phyloP scores from a whole-genome alignment of 371 early-diverging fungal species.

The Apophysomyces ossiformis region DNA sequence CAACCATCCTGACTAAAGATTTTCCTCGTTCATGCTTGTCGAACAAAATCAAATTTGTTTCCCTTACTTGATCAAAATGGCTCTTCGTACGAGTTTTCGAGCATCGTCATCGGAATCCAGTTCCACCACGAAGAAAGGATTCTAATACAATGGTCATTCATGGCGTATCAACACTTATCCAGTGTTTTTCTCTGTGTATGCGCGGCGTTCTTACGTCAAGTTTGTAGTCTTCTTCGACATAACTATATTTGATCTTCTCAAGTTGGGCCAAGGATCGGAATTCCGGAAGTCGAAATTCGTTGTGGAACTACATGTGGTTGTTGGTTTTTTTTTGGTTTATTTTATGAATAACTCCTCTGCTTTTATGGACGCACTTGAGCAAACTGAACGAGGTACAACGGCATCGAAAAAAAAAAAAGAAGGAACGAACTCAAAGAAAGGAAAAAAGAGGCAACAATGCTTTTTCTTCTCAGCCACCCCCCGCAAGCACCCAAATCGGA shows the following conservation, averaged over 20 bases:
- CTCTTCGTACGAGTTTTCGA: constrained; percentile 74
- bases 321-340: too few species aligned
- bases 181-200: too few species aligned
- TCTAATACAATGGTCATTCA: constrained; percentile 38
- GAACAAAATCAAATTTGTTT: too few species aligned
- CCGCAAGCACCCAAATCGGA: too few species aligned
- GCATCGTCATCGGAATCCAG: constrained; percentile 77
- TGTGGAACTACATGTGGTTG: constrained; percentile 47
- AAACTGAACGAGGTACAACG: constrained; percentile 48
- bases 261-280: constrained; percentile 80
- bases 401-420: constrained; percentile 26
- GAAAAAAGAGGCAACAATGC: too few species aligned
- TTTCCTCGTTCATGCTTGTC: too few species aligned
- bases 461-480: too few species aligned
- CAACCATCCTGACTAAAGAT: too few species aligned
- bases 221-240: constrained; percentile 55
- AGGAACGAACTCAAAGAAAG: too few species aligned
- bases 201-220: constrained; percentile 44
- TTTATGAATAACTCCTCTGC: not conserved
- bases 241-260: constrained; percentile 68
- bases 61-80: constrained; percentile 82
- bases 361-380: constrained; percentile 39
- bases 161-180: too few species aligned
- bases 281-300: constrained; percentile 81
- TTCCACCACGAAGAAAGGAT: constrained; percentile 81